phyloP scores from a whole-genome alignment of 805 yeast genomes.

The baker's yeast (Saccharomyces cerevisiae) region DNA sequence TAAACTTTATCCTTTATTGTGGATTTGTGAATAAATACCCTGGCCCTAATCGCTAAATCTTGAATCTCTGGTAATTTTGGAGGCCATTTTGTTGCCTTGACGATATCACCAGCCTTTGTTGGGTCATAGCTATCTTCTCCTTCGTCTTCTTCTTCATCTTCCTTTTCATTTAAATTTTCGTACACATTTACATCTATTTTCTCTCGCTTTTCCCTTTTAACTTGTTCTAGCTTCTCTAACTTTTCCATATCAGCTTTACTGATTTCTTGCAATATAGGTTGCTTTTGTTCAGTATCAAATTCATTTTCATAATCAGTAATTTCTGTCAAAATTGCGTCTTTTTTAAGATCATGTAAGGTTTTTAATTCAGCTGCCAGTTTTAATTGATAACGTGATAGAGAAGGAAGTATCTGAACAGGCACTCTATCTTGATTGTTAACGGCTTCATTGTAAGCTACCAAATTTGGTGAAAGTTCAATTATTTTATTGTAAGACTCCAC shows the following conservation, averaged over 20 bases:
- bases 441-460: conserved; percentile 33
- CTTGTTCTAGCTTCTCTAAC: conserved; percentile 4
- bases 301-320: conserved; percentile 37
- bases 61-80: conserved; percentile 67
- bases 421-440: conserved; percentile 27
- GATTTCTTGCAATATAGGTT: conserved; percentile 18
- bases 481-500: conserved; percentile 46
- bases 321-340: conserved; percentile 48
- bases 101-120: conserved; percentile 7
- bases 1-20: conserved; percentile 50
- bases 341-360: conserved; percentile 40
- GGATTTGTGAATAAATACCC: conserved; percentile 80
- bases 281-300: conserved; percentile 7
- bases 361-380: conserved; percentile 55
- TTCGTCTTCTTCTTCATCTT: conserved; percentile 27
- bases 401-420: conserved; percentile 38
- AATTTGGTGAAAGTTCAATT: conserved; percentile 49
- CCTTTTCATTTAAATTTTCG: conserved; percentile 13
- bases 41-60: conserved; percentile 48
- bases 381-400: conserved; percentile 46
- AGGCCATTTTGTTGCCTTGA: conserved; percentile 34
- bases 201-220: conserved; percentile 5
- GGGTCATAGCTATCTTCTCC: conserved; percentile 22
- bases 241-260: conserved; percentile 13
- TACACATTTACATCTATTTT: background rate